Conservation (phyloP, 2,329 filamentous ascomycete species). For the Niveomyces coronatus region DNA sequence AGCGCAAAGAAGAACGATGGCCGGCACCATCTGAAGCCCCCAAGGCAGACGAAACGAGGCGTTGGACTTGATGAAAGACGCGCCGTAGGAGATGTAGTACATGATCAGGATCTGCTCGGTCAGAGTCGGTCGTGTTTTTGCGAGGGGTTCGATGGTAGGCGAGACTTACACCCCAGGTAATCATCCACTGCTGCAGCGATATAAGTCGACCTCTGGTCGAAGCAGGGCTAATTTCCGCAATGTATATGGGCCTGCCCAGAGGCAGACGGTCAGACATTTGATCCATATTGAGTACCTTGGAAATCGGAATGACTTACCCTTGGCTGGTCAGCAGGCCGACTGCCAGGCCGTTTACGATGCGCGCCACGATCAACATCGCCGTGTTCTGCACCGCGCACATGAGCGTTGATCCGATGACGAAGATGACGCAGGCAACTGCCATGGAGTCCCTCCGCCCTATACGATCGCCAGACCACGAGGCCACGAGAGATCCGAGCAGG, state of each 20-base stretch:
- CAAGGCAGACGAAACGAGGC: constrained; percentile 52
- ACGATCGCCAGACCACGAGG: constrained; percentile 32
- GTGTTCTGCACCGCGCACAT: constrained; percentile 15
- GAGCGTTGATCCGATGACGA: constrained; percentile 13
- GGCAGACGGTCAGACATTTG: background rate
- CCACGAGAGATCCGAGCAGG: constrained; percentile 29
- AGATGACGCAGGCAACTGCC: constrained; percentile 15
- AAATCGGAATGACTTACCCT: constrained; percentile 6
- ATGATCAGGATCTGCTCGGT: constrained; percentile 45
- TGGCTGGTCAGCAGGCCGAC: constrained; percentile 53
- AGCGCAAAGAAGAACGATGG: constrained; percentile 42
- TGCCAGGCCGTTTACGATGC: constrained; percentile 50
- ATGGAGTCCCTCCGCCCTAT: constrained; percentile 25
- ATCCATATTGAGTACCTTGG: background rate
- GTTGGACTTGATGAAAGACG: constrained; percentile 43
- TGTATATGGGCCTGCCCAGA: constrained; percentile 41
- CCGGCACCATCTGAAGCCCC: constrained; percentile 52
- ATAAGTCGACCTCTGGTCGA: constrained; percentile 47
- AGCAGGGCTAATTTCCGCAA: constrained; percentile 46
- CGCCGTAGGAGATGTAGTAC: constrained; percentile 56
- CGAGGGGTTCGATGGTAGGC: constrained; percentile 47
- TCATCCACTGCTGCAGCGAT: constrained; percentile 47
- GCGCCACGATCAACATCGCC: constrained; percentile 34
- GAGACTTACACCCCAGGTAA: constrained; percentile 20
- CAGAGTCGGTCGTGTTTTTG: constrained; percentile 29